Evolutionary conservation across 1,284 basidiomycete genomes (phyloP), one percentile per base, ranked within the genome.

Genomic region (Polyporus tsugae): DNA sequence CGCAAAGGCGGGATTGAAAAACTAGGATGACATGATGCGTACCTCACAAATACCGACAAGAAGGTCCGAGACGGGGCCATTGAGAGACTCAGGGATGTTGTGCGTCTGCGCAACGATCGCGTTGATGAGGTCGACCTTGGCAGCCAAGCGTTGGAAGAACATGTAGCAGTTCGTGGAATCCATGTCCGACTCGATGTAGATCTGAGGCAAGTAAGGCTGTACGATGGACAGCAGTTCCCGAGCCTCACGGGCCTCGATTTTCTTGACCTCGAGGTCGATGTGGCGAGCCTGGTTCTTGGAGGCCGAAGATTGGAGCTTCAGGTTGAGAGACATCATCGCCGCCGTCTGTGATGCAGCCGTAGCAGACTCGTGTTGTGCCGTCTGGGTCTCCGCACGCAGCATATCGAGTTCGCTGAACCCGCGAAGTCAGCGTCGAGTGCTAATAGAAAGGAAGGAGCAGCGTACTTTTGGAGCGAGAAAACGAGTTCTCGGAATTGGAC

Each of bases 41-140:
- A 95, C 92, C 85, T 98, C 96, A 80, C 96, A 98, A 59, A 96
- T 90, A 38, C 94, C 93, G 17, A 97, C 94, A 4, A 97, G 85
- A 0, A 87, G 84, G 66, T 97, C 95, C 0, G 94, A 91, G 1
- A 95, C 91, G 39, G 88, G 84, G 0, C 90, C 91, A 73, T 92
- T 93, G 38, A 98, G 87, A 1, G 92, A 89, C 41, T 95, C 93
- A 0, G 95, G 95, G 22, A 98, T 82, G 41, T 89, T 89, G 75
- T 98, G 93, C 9, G 89, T 87, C 72, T 95, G 91, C 4, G 92
- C 94, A 49, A 96, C 90, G 65, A 94, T 87, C 13, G 81, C 86
- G 75, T 92, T 94, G 79, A 98, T 91, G 62, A 97, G 84, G 74
- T 97, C 94, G 25, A 94, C 85, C 80, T 98, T 98, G 75, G 86